phyloP scores from a whole-genome alignment of 257 asterid genomes.

The Gardenia jasminoides region DNA sequence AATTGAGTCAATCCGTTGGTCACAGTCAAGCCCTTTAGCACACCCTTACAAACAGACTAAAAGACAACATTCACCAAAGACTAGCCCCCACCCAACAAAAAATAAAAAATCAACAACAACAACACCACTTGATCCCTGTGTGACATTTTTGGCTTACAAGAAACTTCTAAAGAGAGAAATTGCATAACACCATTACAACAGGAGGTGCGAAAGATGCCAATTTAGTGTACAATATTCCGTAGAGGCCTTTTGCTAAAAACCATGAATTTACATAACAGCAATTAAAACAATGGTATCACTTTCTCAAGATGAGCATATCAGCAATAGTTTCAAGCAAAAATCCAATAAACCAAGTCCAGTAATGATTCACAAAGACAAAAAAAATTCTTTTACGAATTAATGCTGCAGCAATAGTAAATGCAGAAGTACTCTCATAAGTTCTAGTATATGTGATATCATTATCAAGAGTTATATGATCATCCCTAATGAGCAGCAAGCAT shows the following conservation, averaged over 20 bases:
- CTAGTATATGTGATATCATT: background rate
- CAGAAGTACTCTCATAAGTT: background rate
- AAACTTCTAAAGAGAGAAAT: no score
- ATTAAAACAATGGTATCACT: background rate
- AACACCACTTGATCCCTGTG: no score
- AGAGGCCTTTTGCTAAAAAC: background rate
- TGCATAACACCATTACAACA: no score
- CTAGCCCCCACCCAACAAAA: background rate
- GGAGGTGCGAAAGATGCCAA: no score
- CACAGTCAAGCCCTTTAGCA: background rate
- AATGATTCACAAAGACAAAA: background rate
- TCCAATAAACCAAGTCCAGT: background rate
- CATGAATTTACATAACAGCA: no score
- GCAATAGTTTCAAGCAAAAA: background rate
- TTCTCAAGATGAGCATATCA: background rate
- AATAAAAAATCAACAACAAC: no score
- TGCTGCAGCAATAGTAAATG: background rate
- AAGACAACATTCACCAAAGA: background rate
- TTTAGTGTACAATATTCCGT: background rate
- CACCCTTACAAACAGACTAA: background rate
- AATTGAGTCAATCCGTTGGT: slow-evolving; percentile 14
- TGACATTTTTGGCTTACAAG: no score
- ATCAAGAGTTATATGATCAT: background rate
- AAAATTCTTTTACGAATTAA: background rate
- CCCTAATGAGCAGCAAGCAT: background rate